A percentile compares a stretch with the other conserved stretches of the same genome.
These are phyloP conservation scores for Paecilomyces dactylethromorphus DNA, from an alignment of 2,329 filamentous ascomycete species.

Conservation along the genomic window DNA sequence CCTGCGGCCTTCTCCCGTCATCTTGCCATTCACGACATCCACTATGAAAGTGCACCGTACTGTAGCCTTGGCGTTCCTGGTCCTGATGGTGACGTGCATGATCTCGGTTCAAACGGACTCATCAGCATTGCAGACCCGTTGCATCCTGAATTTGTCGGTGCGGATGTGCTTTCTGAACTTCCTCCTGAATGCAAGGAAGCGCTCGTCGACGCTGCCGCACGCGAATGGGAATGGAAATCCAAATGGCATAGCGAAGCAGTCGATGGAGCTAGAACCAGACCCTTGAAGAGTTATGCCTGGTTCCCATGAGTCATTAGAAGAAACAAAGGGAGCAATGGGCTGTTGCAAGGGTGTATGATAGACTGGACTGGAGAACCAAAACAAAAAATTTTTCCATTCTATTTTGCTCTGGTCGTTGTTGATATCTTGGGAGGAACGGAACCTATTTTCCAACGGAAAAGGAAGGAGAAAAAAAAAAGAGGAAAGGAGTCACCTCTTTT, in stretches of 20 bases:
- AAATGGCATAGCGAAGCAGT: constrained; percentile 65
- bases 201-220: constrained; percentile 60
- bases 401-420: background rate
- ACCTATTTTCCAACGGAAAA: background rate
- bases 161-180: constrained; percentile 37
- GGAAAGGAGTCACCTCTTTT: background rate
- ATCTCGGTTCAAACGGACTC: constrained; percentile 37
- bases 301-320: constrained; percentile 20
- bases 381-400: background rate
- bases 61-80: constrained; percentile 56
- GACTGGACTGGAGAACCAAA: background rate
- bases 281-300: constrained; percentile 35
- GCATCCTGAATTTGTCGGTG: constrained; percentile 29
- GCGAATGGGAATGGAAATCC: constrained; percentile 65
- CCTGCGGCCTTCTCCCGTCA: constrained; percentile 55
- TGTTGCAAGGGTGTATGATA: background rate
- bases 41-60: constrained; percentile 52
- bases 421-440: background rate
- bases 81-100: constrained; percentile 29
- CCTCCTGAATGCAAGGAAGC: constrained; percentile 57
- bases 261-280: constrained; percentile 36
- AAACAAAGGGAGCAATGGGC: background rate
- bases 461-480: background rate
- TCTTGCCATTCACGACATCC: constrained; percentile 57
- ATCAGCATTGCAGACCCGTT: constrained; percentile 27